Evolutionary conservation across 495 filamentous ascomycete genomes (phyloP), one percentile per base, ranked within the genome.

Genomic region (Acidiella bohemica): DNA sequence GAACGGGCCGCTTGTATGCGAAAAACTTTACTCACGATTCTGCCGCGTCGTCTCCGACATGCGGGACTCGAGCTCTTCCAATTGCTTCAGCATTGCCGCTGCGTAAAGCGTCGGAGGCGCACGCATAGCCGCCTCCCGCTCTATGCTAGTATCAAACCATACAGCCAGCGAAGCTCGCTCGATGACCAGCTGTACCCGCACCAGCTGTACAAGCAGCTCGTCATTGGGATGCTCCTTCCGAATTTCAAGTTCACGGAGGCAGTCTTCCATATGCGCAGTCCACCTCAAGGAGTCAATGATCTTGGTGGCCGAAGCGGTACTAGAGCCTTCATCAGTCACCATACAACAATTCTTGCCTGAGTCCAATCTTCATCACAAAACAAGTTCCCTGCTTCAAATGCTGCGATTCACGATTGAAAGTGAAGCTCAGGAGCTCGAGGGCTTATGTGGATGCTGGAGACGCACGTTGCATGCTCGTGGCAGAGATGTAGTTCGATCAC

Each of bases 181-280:
- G 8, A 19, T 22, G 12, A 70, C 49, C 17, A 67, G 44, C 28
- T 66, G 61, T 16, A 72, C 54, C 41, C 52, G 59, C 4, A 68
- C 66, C 17, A 65, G 56, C 1, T 64, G 51, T 4, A 68, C 57
- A n/a, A 76, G 47, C 20, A 66, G 38, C 25, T 65, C 59, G 53
- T 76, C 72, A 5, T 64, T 59, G 5, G 57, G 49, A 45, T 62
- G 63, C 36, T 69, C 68, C 24, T 61, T 62, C 9, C 54, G 50
- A 16, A 66, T 57, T 0, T 60, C 50, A 1, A 75, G 53, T 1
- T 61, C 44, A 1, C 53, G 50, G 1, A 75, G 55, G 27, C 64
- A 68, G 19, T 72, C 65, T 26, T 73, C 70, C 56, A 75, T 63
- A 32, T 71, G 60, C 4, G 67, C 43, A 5, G 64, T 71, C 72